Percentiles rank a stretch among this genome's conserved stretches.
These are phyloP conservation scores for Exophiala xenobiotica DNA, from an alignment of 2,329 filamentous ascomycete genomes.

Conservation along the genomic window DNA sequence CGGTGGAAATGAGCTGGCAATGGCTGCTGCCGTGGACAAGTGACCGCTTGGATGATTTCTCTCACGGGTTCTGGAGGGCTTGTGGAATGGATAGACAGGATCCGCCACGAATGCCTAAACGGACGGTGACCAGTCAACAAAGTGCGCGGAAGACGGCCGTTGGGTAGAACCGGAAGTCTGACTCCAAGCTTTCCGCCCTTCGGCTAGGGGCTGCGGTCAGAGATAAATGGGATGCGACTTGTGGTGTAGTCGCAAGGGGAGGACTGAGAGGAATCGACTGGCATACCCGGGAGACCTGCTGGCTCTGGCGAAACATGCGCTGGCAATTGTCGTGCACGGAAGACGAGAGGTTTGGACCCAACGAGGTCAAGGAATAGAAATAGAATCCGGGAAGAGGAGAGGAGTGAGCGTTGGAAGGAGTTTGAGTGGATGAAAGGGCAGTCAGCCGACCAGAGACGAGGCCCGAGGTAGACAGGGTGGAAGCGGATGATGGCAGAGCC, in stretches of 20 bases:
- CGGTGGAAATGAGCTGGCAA: background rate
- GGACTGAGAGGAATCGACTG: background rate
- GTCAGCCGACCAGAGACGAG: constrained; percentile 2
- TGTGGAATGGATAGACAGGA: background rate
- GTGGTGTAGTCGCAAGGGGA: too few species aligned
- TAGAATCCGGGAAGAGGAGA: background rate
- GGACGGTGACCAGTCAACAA: background rate
- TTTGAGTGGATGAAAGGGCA: background rate
- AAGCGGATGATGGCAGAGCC: background rate
- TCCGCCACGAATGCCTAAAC: background rate
- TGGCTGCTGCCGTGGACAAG: background rate
- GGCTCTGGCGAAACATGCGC: background rate
- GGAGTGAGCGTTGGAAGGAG: background rate
- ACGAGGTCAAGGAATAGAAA: background rate
- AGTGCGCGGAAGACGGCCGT: background rate
- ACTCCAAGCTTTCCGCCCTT: background rate
- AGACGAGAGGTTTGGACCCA: background rate
- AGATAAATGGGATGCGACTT: too few species aligned
- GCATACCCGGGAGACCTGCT: background rate
- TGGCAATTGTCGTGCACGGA: background rate
- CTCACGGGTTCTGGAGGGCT: background rate
- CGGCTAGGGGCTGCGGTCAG: background rate
- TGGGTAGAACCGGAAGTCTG: background rate
- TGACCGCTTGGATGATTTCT: background rate
- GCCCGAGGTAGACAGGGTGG: background rate